Evolutionary conservation across 192 early-diverging fungal genomes (phyloP).

Genomic region (Backusella sp.): DNA sequence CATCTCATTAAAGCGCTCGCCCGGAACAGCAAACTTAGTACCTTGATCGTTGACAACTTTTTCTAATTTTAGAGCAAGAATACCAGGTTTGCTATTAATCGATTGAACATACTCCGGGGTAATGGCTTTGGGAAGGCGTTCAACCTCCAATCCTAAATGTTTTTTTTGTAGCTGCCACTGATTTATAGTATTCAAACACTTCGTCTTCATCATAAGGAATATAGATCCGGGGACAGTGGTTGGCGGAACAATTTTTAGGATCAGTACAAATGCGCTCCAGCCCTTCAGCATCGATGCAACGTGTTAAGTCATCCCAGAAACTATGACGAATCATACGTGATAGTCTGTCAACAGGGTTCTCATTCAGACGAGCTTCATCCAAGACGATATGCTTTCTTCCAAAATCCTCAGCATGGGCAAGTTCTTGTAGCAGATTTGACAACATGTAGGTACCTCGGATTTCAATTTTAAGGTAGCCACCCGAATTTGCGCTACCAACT

Average conservation of each 20-base stretch:
- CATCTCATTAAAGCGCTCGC: slow-evolving; percentile 74
- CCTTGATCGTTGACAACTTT: slow-evolving; percentile 51
- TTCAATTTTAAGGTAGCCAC: slow-evolving; percentile 86
- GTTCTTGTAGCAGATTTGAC: slow-evolving; percentile 94
- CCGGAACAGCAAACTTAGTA: slow-evolving; percentile 94
- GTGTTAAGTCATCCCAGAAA: slow-evolving; percentile 95
- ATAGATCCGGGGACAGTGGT: slow-evolving; percentile 85
- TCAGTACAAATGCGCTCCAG: slow-evolving; percentile 90
- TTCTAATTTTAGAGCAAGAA: slow-evolving; percentile 79
- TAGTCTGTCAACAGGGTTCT: slow-evolving; percentile 91
- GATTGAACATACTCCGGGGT: slow-evolving; percentile 88
- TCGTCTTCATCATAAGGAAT: slow-evolving; percentile 81
- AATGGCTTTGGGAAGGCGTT: slow-evolving; percentile 80
- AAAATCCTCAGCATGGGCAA: slow-evolving; percentile 86
- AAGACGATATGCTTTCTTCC: slow-evolving; percentile 85
- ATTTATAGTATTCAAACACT: slow-evolving; percentile 79
- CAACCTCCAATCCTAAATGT: slow-evolving; percentile 75
- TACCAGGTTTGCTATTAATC: slow-evolving; percentile 87
- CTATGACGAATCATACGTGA: slow-evolving; percentile 86
- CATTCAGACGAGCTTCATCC: slow-evolving; percentile 87
- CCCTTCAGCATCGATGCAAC: slow-evolving; percentile 79
- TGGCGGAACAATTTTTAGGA: slow-evolving; percentile 80
- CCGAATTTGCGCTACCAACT: slow-evolving; percentile 81
- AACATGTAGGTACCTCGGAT: slow-evolving; percentile 94
- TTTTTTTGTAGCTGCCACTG: slow-evolving; percentile 59